These are phyloP conservation scores for Fusarium sp. DNA, from an alignment of 2,329 filamentous ascomycete genomes.

Conservation along the genomic window DNA sequence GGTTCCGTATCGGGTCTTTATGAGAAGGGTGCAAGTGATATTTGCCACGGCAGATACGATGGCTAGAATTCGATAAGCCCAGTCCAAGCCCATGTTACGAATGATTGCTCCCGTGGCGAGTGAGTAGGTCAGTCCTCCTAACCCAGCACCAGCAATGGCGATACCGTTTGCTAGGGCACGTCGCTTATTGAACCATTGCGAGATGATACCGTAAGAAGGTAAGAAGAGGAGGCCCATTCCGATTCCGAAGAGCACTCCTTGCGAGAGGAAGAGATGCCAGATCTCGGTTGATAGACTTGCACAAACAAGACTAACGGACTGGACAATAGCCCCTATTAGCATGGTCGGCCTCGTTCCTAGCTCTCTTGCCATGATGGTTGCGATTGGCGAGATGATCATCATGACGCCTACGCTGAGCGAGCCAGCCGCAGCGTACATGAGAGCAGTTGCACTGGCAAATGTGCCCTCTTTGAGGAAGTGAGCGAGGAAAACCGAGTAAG, in stretches of 20 bases:
- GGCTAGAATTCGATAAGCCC: constrained; percentile 67
- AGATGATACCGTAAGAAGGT: constrained; percentile 67
- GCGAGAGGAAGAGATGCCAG: constrained; percentile 73
- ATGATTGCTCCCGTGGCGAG: constrained; percentile 63
- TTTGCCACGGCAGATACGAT: constrained; percentile 69
- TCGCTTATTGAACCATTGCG: constrained; percentile 73
- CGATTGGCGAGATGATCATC: constrained; percentile 59
- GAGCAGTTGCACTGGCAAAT: constrained; percentile 65
- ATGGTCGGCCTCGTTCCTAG: constrained; percentile 58
- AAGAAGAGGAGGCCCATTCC: constrained; percentile 75
- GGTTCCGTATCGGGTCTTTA: constrained; percentile 64
- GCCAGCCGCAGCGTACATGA: constrained; percentile 73
- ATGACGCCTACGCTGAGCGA: constrained; percentile 66
- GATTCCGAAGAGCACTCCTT: constrained; percentile 72
- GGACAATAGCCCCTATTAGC: constrained; percentile 67
- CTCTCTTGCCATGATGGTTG: constrained; percentile 46
- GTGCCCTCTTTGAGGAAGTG: constrained; percentile 67
- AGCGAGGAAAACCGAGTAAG: constrained; percentile 70
- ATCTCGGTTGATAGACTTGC: constrained; percentile 67
- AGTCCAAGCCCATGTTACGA: constrained; percentile 64
- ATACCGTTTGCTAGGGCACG: constrained; percentile 72
- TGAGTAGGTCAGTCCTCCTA: constrained; percentile 48
- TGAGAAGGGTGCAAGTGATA: constrained; percentile 67
- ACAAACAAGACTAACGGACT: constrained; percentile 65
- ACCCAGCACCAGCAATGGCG: constrained; percentile 66